These are phyloP conservation scores for Phytophthora constricta DNA, from an alignment of 352 stramenopile genomes.

Conservation along the genomic window DNA sequence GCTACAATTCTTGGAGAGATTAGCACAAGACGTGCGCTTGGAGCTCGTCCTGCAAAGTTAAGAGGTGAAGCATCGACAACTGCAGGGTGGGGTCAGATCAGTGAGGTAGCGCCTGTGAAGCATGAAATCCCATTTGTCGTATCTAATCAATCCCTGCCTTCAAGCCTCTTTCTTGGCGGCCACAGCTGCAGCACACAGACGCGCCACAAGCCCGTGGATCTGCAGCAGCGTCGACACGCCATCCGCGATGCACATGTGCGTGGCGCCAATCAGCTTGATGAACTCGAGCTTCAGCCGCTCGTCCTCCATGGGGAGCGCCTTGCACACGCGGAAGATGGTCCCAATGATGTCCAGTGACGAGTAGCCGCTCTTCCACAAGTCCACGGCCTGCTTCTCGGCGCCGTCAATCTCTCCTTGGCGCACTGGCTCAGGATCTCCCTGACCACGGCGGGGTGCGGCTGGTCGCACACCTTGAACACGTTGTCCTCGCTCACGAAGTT, in stretches of 20 bases:
- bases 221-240: conserved; percentile 93
- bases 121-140: no score
- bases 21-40: no score
- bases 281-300: conserved; percentile 91
- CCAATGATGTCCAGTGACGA: conserved; percentile 97
- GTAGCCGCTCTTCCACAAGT: conserved; percentile 92
- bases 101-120: no score
- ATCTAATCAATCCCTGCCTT: no score
- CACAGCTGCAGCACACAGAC: conserved; percentile 62
- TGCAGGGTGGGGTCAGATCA: no score
- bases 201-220: conserved; percentile 93
- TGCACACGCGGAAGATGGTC: conserved; percentile 97
- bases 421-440: conserved; percentile 72
- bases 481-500: conserved; percentile 95
- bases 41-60: no score
- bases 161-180: no score
- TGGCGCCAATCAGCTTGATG: conserved; percentile 88
- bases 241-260: conserved; percentile 96
- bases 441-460: conserved; percentile 94
- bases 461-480: conserved; percentile 96
- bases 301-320: conserved; percentile 80
- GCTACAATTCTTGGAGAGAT: no score
- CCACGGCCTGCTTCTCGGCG: conserved; percentile 79
- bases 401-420: conserved; percentile 81
- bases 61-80: no score